Percentiles rank a stretch among this genome's conserved stretches.
phyloP scores from a whole-genome alignment of 2,329 filamentous ascomycete species.

The Sporothrix brasiliensis region DNA sequence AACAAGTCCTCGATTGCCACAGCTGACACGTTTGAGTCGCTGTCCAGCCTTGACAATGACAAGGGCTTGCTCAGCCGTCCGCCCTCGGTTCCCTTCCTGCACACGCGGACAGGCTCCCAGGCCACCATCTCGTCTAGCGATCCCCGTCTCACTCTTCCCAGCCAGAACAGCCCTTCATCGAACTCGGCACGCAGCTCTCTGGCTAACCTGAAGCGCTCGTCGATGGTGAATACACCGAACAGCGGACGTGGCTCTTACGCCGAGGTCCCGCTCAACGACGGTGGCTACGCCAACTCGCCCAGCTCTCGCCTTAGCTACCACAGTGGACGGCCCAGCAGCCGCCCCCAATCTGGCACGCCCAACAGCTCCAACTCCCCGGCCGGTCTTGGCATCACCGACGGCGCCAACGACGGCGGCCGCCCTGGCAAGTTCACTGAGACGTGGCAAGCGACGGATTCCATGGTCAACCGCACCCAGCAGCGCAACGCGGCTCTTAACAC shows the following conservation, averaged over 20 bases:
- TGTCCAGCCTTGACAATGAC: constrained; percentile 57
- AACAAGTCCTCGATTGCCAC: constrained; percentile 64
- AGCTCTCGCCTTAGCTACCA: constrained; percentile 18
- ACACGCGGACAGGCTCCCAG: constrained; percentile 69
- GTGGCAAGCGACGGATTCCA: constrained; percentile 58
- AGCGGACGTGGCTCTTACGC: constrained; percentile 52
- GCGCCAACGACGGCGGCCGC: constrained; percentile 42
- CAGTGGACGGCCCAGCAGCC: constrained; percentile 25
- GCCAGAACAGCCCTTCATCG: constrained; percentile 51
- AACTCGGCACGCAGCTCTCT: constrained; percentile 50
- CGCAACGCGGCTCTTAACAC: constrained; percentile 51
- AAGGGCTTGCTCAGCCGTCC: constrained; percentile 51
- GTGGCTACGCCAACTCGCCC: constrained; percentile 38
- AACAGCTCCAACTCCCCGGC: constrained; percentile 6
- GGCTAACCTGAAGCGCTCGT: constrained; percentile 49
- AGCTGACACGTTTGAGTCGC: constrained; percentile 43
- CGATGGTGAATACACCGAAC: constrained; percentile 41
- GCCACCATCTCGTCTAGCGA: constrained; percentile 52
- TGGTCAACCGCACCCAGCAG: constrained; percentile 58
- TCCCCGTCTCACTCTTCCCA: constrained; percentile 59
- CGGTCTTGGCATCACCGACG: constrained; percentile 9
- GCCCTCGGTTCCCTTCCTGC: constrained; percentile 73
- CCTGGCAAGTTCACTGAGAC: constrained; percentile 56
- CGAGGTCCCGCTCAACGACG: constrained; percentile 53
- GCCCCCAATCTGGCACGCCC: constrained; percentile 14